Evolutionary conservation across 23 red algal genomes (phyloP), one percentile per base, ranked within the genome.

Genomic region (Agarophyton chilense): DNA sequence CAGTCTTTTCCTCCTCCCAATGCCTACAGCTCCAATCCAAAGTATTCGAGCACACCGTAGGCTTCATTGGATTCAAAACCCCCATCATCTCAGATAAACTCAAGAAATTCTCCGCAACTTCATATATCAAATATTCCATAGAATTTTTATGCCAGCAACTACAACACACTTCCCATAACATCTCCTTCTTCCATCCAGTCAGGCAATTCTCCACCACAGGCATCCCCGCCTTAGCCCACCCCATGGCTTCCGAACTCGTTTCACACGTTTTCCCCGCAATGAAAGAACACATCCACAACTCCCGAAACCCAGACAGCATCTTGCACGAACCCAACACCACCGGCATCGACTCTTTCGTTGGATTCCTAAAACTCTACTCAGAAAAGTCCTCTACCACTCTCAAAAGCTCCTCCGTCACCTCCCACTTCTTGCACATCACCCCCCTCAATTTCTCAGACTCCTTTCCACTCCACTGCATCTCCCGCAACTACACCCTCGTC

Each of bases 291-390:
- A 47, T 47, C 38, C 0, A 46, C 29, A 38, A 74, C 34, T 47
- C 38, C 34, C 41, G 19, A 25, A 19, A 74, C 18, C 40, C 39
- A 34, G 0, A 74, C 40, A 2, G 45, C 24, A 74, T 74, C 43
- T 74, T 19, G 41, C n/a, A n/a, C n/a, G n/a, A n/a, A n/a, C n/a
- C n/a, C n/a, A n/a, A n/a, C n/a, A n/a, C n/a, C n/a, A n/a, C n/a
- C n/a, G n/a, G n/a, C n/a, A 74, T 19, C 33, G 41, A 74, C 24
- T 74, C 68, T 16, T 74, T 74, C 41, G 8, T 74, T 25, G 39
- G 41, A 1, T 38, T 74, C 68, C 2, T 47, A 7, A 38, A 74
- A 74, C 9, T 45, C 6, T 74, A 74, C n/a, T 45, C 39, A 24
- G 68, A 72, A 6, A 74, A 74, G 38, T 65, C 60, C 35, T 65